Base-by-base conservation (phyloP, 106 monocot genomes). In the Apostasia ramifera region DNA sequence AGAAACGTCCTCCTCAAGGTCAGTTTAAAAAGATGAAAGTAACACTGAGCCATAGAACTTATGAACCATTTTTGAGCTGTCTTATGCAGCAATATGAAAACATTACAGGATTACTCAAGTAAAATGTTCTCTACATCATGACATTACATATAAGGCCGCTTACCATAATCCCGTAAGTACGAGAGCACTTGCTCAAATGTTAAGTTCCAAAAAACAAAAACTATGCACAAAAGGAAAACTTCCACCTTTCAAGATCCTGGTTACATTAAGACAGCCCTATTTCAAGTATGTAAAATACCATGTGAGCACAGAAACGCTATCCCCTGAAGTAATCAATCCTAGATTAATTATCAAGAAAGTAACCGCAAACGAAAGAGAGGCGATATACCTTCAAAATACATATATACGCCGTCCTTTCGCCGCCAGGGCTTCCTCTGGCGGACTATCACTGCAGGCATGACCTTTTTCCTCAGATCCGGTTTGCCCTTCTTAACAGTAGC, bases 401-500 rank as follows among this genome's bases (percentile, higher is more conserved):
- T 76, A 26, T 54, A 76, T 14, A 76, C 75, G 26, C 75, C 75
- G 38, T 76, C 75, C 75, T 76, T 76, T 76, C 68, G 75, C 52
- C 75, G 68, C 43, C 46, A 76, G 44, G 75, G 75, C 59, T 76
- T 76, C 7, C 68, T 12, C 57, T 76, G 75, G 61, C 75, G 68
- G 4, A 76, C 75, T 8, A 76, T 69, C 53, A 69, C 75, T 10
- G 75, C 75, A 0, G 75, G 75, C 68, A 76, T 76, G 9, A 76
- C 75, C 75, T 76, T 76, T 53, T 69, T 76, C 69, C 75, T 68
- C 67, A 76, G 59, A 46, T 76, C 75, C 2, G 75, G 75, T 53
- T 76, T 76, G 12, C 75, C 75, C 67, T 76, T 76, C 68, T 76
- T 76, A 12, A 76, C 75, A 4, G 68, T 76, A 40, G 68, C 75